Conservation (phyloP, 2,329 filamentous ascomycete genomes). For the Colletotrichum somersetense region DNA sequence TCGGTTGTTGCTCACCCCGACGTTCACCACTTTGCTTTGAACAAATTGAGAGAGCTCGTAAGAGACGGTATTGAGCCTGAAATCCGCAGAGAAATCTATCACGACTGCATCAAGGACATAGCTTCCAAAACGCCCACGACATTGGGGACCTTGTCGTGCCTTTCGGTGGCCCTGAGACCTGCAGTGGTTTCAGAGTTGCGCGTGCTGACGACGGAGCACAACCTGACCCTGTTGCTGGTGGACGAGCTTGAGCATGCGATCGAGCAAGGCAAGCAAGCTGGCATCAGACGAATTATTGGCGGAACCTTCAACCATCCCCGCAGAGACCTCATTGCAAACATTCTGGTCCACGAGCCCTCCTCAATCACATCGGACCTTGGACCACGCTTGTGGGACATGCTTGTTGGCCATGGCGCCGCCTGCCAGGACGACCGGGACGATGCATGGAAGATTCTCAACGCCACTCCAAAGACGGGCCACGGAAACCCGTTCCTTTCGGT, state of each 20-base stretch:
- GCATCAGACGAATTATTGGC: conserved; percentile 60
- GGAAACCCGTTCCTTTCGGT: conserved; percentile 68
- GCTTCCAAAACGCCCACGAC: conserved; percentile 71
- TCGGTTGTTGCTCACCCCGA: conserved; percentile 69
- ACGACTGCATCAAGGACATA: conserved; percentile 77
- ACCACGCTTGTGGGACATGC: conserved; percentile 75
- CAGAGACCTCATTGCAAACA: conserved; percentile 67
- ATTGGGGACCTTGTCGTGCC: conserved; percentile 79
- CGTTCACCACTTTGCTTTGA: conserved; percentile 73
- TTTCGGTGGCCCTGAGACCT: conserved; percentile 63
- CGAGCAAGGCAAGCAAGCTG: conserved; percentile 53
- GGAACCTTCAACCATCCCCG: conserved; percentile 64
- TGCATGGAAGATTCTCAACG: conserved; percentile 77
- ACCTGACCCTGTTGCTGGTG: conserved; percentile 71
- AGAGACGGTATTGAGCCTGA: conserved; percentile 64
- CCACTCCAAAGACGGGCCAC: conserved; percentile 57
- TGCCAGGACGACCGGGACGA: conserved; percentile 71
- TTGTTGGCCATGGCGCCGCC: conserved; percentile 75
- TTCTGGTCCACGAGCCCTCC: conserved; percentile 72
- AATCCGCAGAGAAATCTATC: conserved; percentile 73
- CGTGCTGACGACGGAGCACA: conserved; percentile 70
- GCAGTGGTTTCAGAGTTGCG: conserved; percentile 65
- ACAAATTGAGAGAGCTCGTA: conserved; percentile 73
- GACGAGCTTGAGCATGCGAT: conserved; percentile 73
- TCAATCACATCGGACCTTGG: conserved; percentile 74